phyloP scores from a whole-genome alignment of 169 alveolate genomes.

The Plasmodium falciparum region DNA sequence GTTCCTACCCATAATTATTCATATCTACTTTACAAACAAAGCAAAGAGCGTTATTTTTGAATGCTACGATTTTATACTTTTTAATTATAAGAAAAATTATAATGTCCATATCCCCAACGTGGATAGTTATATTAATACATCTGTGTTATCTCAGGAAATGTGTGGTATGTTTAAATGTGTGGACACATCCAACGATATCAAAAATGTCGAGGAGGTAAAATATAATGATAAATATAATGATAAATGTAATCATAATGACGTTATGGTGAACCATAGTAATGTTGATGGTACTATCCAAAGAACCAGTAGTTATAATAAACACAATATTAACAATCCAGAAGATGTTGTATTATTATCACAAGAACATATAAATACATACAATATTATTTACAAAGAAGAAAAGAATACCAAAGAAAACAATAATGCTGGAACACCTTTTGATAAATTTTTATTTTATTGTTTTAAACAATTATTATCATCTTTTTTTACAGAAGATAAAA shows the following conservation, averaged over 20 bases:
- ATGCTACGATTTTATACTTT: conserved; percentile 41
- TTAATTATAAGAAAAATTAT: conserved; percentile 26
- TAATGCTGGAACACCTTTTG: neutral
- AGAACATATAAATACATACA: neutral
- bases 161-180: neutral
- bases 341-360: neutral
- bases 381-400: neutral
- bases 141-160: neutral
- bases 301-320: neutral
- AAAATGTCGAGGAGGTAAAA: neutral
- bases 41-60: conserved; percentile 52
- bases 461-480: conserved; percentile 14
- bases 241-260: no score
- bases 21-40: conserved; percentile 39
- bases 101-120: conserved; percentile 1
- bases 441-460: conserved; percentile 19
- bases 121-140: neutral
- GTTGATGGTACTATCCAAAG: neutral
- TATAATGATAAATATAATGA: neutral
- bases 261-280: neutral
- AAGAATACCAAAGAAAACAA: neutral
- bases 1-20: conserved; percentile 48
- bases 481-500: conserved; percentile 39
- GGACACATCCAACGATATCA: neutral
- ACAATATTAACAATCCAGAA: neutral